Base-by-base conservation (phyloP, 768 basidiomycete genomes). In the Leucocoprinus sp. region DNA sequence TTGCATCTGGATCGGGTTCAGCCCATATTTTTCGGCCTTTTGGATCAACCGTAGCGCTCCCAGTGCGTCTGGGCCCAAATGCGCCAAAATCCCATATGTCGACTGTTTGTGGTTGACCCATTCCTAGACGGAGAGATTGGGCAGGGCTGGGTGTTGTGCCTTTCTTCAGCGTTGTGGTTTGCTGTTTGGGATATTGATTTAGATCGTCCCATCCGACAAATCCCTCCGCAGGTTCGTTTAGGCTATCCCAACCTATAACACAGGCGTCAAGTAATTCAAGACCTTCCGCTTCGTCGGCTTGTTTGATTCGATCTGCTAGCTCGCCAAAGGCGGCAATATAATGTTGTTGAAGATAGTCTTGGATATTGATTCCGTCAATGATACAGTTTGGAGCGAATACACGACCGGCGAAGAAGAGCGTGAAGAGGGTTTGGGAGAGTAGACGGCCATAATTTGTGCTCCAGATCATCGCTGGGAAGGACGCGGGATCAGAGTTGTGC, bases 381-480 rank as follows among this genome's bases (percentile, higher is more conserved):
- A 85, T 64, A 61, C 93, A 97, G 43, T 82, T 82, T 0, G 96
- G 96, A 0, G 96, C 92, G 60, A 86, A 98, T 33, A 82, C 78
- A 6, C 79, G 74, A 1, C 93, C 93, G 17, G 85, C 92, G 60
- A 88, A 98, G 73, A 97, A 98, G 51, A 99, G 75, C 5, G 95
- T 92, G 68, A 95, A 95, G 43, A 96, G 60, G 8, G 92, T 95
- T 59, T 92, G 87, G 15, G 81, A 80, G 41, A 84, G 77, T 22
- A 97, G 80, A 14, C 86, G 88, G 33, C 86, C 80, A 58, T 97
- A 97, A 59, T 98, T 97, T 19, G 95, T 97, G 5, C 82, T 80
- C 96, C 96, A 99, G 50, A 92, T 78, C 96, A 99, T 99, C 38
- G 85, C 80, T 4, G 96, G 95, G 50, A 92, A 73, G 0, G 75